Evolutionary conservation across 257 asterid species (phyloP), one percentile per base, ranked within the genome.

Genomic region (Lycium ferocissimum): DNA sequence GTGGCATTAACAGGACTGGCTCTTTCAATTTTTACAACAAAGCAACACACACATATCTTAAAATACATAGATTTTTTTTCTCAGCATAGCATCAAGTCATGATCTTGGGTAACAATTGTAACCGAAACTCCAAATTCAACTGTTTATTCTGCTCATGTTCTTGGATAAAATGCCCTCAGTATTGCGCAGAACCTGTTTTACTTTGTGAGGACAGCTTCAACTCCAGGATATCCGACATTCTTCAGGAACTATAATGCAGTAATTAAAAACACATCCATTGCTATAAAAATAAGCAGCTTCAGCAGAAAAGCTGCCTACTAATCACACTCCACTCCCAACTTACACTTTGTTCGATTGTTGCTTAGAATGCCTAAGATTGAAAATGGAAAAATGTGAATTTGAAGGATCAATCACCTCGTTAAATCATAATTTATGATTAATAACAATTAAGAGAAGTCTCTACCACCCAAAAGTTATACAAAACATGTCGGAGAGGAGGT

Each of bases 61-160:
- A 43, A 49, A 47, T 45, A 18, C 40, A 73, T 20, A 1, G 18
- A n/a, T 66, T 14, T 14, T 14, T 14, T 56, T 71, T 43, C 57
- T 71, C 79, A 71, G 54, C 57, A 71, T 71, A 71, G 57, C 35
- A 43, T 54, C 57, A 43, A 43, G 79, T 71, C 79, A 71, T 43
- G 57, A 0, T 71, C 17, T 43, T 18, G 79, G 79, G 43, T 33
- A n/a, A 73, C 26, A 15, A 47, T 57, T 45, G 18, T 73, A 47
- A 11, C 80, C 12, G 20, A 7, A 17, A 76, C 81, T 76, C 81
- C 43, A 76, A 51, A 51, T 22, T 49, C 81, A 76, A 76, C 4
- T 13, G 81, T 75, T 75, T 43, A 73, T 20, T 2, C 33, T 20
- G 2, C 45, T 6, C 10, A 43, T 75, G 35, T 62, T 75, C 22